These are phyloP conservation scores for Mangifera indica DNA, from an alignment of 345 rosid species.

Conservation along the genomic window DNA sequence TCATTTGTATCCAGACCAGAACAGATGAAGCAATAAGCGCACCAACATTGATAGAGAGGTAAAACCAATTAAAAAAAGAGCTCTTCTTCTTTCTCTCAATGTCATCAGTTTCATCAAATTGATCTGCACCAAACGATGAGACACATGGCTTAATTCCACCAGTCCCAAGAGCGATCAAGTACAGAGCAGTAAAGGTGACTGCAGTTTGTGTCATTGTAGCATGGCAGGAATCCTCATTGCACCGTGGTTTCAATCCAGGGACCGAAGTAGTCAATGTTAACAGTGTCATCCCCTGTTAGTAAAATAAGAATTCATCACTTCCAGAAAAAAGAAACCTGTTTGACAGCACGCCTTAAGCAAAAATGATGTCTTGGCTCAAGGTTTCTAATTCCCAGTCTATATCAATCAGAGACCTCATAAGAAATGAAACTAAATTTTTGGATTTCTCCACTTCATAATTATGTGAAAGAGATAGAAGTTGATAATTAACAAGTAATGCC, in stretches of 20 bases:
- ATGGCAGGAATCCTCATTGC: slow-evolving; percentile 51
- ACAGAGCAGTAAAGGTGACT: slow-evolving; percentile 64
- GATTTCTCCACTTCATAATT: not conserved
- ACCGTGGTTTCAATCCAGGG: slow-evolving; percentile 68
- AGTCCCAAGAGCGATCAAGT: slow-evolving; percentile 87
- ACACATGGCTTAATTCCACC: slow-evolving; percentile 99
- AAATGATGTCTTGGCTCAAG: not conserved
- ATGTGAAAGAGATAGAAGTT: not conserved
- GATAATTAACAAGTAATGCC: not conserved
- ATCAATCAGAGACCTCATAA: not conserved
- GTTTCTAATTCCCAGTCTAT: not conserved
- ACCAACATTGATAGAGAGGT: slow-evolving; percentile 83
- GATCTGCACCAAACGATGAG: slow-evolving; percentile 96
- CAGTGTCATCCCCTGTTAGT: slow-evolving; percentile 82
- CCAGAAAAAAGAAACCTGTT: not conserved
- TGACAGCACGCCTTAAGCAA: slow-evolving; percentile 3
- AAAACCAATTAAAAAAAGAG: slow-evolving; percentile 97
- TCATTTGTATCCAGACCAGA: slow-evolving; percentile 93
- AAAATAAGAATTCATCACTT: slow-evolving; percentile 3
- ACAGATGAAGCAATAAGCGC: slow-evolving; percentile 87
- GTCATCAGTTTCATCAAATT: slow-evolving; percentile 84
- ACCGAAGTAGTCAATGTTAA: slow-evolving; percentile 74
- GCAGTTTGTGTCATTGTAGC: slow-evolving; percentile 52
- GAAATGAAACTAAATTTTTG: not conserved
- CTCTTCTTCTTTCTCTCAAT: slow-evolving; percentile 73